phyloP scores from a whole-genome alignment of 176 grass and related monocot species.

The Hordeum marinum region DNA sequence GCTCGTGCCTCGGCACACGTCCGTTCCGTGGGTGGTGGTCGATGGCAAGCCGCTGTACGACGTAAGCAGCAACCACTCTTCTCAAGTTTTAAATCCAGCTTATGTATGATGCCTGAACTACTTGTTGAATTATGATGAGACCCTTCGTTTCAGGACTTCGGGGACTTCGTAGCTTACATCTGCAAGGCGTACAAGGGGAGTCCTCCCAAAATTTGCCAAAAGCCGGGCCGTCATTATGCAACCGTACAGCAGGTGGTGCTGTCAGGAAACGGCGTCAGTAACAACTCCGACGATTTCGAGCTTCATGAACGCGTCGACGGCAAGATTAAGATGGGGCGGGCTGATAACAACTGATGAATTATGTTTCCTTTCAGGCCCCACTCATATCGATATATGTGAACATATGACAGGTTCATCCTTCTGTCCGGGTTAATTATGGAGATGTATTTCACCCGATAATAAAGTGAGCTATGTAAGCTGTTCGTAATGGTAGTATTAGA shows the following conservation, averaged over 20 bases:
- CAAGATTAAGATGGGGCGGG: neutral
- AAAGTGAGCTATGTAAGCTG: neutral
- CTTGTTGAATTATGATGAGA: neutral
- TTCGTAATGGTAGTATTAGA: too few species aligned
- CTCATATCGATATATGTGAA: neutral
- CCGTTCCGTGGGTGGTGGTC: conserved; percentile 93
- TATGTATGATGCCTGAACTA: neutral
- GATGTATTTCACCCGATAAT: neutral
- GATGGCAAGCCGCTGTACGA: conserved; percentile 72
- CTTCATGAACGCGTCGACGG: neutral
- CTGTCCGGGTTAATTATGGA: neutral
- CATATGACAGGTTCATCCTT: neutral
- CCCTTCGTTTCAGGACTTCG: conserved; percentile 50
- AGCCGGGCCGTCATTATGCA: neutral
- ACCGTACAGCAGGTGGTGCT: neutral
- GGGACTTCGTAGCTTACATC: conserved; percentile 58
- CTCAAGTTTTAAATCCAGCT: neutral
- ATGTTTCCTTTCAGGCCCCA: neutral
- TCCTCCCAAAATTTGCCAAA: conserved; percentile 44
- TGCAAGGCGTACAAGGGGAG: conserved; percentile 77
- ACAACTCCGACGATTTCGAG: conserved; percentile 8
- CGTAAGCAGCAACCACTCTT: conserved; percentile 14
- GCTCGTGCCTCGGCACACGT: conserved; percentile 65
- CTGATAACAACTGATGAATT: neutral
- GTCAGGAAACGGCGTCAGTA: conserved; percentile 17